These are phyloP conservation scores for Leccinum arenicola DNA, from an alignment of 768 basidiomycete genomes.

Conservation along the genomic window DNA sequence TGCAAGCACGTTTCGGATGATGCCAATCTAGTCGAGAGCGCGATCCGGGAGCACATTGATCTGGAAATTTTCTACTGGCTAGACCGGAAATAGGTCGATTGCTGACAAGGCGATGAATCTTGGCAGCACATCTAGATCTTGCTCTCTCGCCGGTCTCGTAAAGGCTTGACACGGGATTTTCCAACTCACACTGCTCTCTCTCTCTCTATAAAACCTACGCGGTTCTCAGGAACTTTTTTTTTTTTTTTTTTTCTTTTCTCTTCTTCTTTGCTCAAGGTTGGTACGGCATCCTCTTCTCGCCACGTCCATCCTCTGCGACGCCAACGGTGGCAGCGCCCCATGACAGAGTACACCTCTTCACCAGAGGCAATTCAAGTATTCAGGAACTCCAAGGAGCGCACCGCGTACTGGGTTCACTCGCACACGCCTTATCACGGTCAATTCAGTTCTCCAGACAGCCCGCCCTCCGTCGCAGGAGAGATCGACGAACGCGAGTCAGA, in stretches of 20 bases:
- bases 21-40: constrained; percentile 29
- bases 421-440: constrained; percentile 34
- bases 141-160: constrained; percentile 18
- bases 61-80: constrained; percentile 13
- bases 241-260: constrained; percentile 5
- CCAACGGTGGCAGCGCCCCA: constrained; percentile 20
- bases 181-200: constrained; percentile 13
- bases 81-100: constrained; percentile 31
- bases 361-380: constrained; percentile 58
- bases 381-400: constrained; percentile 58
- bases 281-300: neutral
- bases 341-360: constrained; percentile 65
- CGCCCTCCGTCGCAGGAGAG: constrained; percentile 45
- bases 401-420: constrained; percentile 60
- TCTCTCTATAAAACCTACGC: constrained; percentile 23
- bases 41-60: constrained; percentile 17
- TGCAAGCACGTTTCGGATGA: constrained; percentile 27
- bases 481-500: constrained; percentile 41
- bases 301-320: neutral
- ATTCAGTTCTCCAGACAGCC: constrained; percentile 57
- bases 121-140: constrained; percentile 21
- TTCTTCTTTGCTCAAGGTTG: constrained; percentile 6
- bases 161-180: constrained; percentile 27
- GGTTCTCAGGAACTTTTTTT: neutral
- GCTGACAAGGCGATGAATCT: constrained; percentile 14